These are phyloP conservation scores for Theileria equi DNA, from an alignment of 169 alveolate genomes.

Conservation along the genomic window DNA sequence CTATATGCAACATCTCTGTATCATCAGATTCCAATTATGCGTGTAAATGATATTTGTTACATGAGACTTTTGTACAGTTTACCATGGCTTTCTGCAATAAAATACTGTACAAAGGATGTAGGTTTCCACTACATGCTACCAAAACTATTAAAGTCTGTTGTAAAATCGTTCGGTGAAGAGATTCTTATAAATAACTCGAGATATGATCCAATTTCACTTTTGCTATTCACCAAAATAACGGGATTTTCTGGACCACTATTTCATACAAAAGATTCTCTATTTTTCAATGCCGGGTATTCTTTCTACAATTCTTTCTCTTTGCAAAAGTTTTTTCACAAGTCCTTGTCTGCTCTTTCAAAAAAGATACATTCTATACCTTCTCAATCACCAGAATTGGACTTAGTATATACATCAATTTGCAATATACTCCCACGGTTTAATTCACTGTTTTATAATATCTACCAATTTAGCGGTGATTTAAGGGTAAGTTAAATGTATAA, in stretches of 20 bases:
- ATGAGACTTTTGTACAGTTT: conserved; percentile 40
- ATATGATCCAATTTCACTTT: background rate
- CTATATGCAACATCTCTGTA: conserved; percentile 32
- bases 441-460: background rate
- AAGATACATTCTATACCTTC: too few species aligned
- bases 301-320: background rate
- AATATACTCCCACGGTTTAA: background rate
- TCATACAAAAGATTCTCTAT: too few species aligned
- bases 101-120: conserved; percentile 34
- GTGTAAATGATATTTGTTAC: conserved; percentile 24
- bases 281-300: too few species aligned
- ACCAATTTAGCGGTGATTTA: background rate
- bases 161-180: conserved; percentile 47
- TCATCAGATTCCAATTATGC: conserved; percentile 42
- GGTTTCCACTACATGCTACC: conserved; percentile 43
- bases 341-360: background rate
- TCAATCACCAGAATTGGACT: background rate
- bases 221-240: too few species aligned
- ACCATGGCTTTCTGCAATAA: conserved; percentile 54
- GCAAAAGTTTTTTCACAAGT: background rate
- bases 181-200: conserved; percentile 1
- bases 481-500: background rate
- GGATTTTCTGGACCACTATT: too few species aligned
- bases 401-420: background rate
- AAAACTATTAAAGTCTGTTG: conserved; percentile 20